These are phyloP conservation scores for Chloranthus sessilifolius DNA, from an alignment of 164 flowering plant genomes.

Conservation along the genomic window DNA sequence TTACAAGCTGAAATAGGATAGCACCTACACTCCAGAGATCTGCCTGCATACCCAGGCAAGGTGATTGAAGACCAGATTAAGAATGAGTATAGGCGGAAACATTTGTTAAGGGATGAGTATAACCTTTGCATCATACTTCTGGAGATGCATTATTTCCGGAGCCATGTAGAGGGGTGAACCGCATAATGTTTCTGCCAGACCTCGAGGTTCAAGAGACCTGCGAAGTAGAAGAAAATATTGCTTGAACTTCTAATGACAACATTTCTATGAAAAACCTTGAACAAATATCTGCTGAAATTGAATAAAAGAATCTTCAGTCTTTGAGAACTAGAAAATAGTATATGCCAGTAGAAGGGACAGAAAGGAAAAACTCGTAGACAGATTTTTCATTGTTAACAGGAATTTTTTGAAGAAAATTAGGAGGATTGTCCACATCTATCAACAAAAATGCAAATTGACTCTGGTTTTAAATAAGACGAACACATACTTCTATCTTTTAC, in stretches of 20 bases:
- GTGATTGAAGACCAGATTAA: conserved; percentile 4
- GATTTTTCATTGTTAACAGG: too few relatives aligned
- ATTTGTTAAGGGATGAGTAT: conserved; percentile 8
- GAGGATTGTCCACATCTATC: too few relatives aligned
- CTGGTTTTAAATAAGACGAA: too few relatives aligned
- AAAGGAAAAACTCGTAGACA: not conserved
- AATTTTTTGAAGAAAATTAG: too few relatives aligned
- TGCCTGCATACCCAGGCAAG: conserved; percentile 63
- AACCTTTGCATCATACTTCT: conserved; percentile 99
- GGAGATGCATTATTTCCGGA: conserved; percentile 98
- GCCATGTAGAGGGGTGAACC: conserved; percentile 99
- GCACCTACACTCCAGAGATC: conserved; percentile 99
- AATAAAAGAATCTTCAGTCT: too few relatives aligned
- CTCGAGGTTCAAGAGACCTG: conserved; percentile 90
- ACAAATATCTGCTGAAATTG: not conserved
- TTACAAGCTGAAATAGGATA: conserved; percentile 89
- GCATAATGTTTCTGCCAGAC: conserved; percentile 96
- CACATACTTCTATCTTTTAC: too few relatives aligned
- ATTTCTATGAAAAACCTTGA: not conserved
- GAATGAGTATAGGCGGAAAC: not conserved
- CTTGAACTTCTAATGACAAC: not conserved
- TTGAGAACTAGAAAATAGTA: not conserved
- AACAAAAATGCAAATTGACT: too few relatives aligned
- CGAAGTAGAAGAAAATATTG: conserved; percentile 14
- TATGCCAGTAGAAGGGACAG: not conserved